These are phyloP conservation scores for Plasmopara viticola DNA, from an alignment of 352 stramenopile genomes.

Conservation along the genomic window DNA sequence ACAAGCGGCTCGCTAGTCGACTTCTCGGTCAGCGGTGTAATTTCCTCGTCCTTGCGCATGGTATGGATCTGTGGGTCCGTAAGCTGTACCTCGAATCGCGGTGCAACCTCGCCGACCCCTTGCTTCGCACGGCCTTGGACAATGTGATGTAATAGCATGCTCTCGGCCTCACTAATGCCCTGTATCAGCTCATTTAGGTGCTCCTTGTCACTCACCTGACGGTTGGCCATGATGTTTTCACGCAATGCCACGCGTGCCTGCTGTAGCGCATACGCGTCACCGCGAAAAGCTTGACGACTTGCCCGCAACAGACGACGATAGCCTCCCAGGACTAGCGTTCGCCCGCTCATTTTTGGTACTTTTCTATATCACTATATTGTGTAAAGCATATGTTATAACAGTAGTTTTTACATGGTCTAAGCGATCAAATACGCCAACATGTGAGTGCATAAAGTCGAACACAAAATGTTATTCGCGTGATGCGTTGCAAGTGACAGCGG, in stretches of 20 bases:
- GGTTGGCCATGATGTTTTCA: slow-evolving; percentile 63
- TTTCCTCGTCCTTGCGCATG: slow-evolving; percentile 83
- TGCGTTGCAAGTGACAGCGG: too few species aligned
- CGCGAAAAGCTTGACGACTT: slow-evolving; percentile 67
- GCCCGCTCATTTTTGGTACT: slow-evolving; percentile 33
- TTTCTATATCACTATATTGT: too few species aligned
- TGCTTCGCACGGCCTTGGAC: slow-evolving; percentile 67
- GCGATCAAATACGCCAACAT: too few species aligned
- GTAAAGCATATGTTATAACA: too few species aligned
- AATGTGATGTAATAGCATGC: slow-evolving; percentile 83
- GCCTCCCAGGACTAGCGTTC: slow-evolving; percentile 58
- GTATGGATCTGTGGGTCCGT: slow-evolving; percentile 66
- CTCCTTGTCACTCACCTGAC: slow-evolving; percentile 45
- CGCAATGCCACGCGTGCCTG: slow-evolving; percentile 57
- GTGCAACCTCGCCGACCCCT: slow-evolving; percentile 18
- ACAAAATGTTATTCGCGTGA: too few species aligned
- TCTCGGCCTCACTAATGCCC: slow-evolving; percentile 73
- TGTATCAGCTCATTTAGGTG: slow-evolving; percentile 56
- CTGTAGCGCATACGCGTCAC: slow-evolving; percentile 51
- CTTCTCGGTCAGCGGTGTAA: slow-evolving; percentile 71
- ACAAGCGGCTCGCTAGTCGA: slow-evolving; percentile 62
- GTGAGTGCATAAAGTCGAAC: too few species aligned
- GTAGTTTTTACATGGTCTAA: too few species aligned
- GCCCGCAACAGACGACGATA: slow-evolving; percentile 73
- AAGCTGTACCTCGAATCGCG: slow-evolving; percentile 68